Percentiles rank a stretch among this genome's conserved stretches.
Conservation (phyloP, 345 rosid genomes). For the Mallotus nudiflorus region DNA sequence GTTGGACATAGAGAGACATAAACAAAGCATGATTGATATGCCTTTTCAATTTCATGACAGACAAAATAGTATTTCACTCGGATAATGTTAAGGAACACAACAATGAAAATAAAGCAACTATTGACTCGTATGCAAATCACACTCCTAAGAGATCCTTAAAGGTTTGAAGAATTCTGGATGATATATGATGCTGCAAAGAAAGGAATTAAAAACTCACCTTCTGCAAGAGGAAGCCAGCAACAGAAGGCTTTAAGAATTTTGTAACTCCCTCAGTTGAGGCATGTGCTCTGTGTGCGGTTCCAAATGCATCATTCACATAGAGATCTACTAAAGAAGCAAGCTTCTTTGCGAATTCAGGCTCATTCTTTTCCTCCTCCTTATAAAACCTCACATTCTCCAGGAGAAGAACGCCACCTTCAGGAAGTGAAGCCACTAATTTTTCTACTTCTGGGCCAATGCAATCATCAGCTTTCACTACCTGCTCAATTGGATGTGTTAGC, state of each 20-base stretch:
- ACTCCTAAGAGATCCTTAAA: too few species aligned
- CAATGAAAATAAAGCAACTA: not conserved
- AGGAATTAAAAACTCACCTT: constrained; percentile 50
- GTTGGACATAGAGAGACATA: not conserved
- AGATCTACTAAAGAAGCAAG: constrained; percentile 86
- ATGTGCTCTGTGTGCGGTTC: constrained; percentile 92
- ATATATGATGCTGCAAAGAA: too few species aligned
- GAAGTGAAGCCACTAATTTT: constrained; percentile 73
- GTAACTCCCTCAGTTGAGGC: constrained; percentile 95
- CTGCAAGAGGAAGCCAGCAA: constrained; percentile 96
- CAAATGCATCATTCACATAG: constrained; percentile 91
- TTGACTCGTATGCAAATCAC: too few species aligned
- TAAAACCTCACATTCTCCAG: constrained; percentile 92
- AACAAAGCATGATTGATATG: not conserved
- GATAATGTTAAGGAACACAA: not conserved
- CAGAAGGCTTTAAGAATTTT: constrained; percentile 82
- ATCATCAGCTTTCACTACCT: constrained; percentile 71
- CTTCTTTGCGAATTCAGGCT: constrained; percentile 91
- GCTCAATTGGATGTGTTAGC: constrained; percentile 3
- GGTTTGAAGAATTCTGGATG: too few species aligned
- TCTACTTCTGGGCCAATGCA: constrained; percentile 92
- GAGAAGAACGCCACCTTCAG: constrained; percentile 87
- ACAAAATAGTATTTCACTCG: not conserved
- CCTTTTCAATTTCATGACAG: not conserved
- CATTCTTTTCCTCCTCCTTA: constrained; percentile 96